Base-by-base conservation (phyloP, 2,329 filamentous ascomycete genomes). In the Trichoderma harzianum region DNA sequence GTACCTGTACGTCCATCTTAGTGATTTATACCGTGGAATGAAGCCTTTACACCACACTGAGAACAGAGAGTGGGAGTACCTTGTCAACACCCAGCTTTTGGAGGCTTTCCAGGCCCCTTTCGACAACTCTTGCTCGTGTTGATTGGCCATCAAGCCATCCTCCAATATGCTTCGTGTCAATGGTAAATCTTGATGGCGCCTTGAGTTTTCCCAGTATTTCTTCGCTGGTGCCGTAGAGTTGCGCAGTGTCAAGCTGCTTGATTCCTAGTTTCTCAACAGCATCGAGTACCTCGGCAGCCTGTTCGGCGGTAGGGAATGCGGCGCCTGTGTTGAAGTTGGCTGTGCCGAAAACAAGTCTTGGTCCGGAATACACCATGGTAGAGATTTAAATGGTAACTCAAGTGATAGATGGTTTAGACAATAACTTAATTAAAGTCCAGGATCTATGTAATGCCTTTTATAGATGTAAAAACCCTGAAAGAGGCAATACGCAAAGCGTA, bases 161-260 rank as follows among this genome's bases (percentile, higher is more conserved):
- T 28, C 55, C 57, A 21, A 58, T 30, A 6, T 69, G 63, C 64
- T 72, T 72, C 26, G 63, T 72, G 8, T 72, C 70, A 30, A 72
- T 53, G 43, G 26, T 30, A 32, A 69, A 68, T 32, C 34, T 53
- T 5, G 55, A 36, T 0, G 34, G 3, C 8, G 70, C 70, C 30
- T 62, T 62, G 32, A 53, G 24, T 5, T 68, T 16, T 8, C 70
- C 64, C 3, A 72, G 18, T 1, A 43, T 12, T 36, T 68, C n/a
- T 12, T 72, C 70, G 8, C 36, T 61, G 30, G 4, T 24, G 3
- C 70, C 70, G 30, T 72, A 72, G 16, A 72, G 65, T 39, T 60
- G 36, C 2, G 70, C 64, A 6, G 70, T 72, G 28, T 72, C 70
- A 32, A 72, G 21, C 18, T 58, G 28, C 21, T 62, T 69, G 30